phyloP scores from a whole-genome alignment of 2,329 filamentous ascomycete genomes.

The Sporothrix mexicana region DNA sequence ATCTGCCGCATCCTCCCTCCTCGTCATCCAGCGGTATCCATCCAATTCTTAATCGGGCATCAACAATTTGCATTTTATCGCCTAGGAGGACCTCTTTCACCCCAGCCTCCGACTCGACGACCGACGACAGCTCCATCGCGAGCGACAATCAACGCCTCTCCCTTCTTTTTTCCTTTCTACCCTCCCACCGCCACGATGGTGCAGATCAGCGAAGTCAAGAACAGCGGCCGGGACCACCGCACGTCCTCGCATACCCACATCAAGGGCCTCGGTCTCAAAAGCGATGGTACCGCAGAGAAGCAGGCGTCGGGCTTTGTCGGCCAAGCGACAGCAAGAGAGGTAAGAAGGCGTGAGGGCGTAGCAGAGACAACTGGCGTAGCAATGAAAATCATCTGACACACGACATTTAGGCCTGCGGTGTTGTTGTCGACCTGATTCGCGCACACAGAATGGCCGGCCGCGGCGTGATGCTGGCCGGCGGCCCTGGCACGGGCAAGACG shows the following conservation, averaged over 20 bases:
- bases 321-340: conserved; percentile 86
- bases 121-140: not conserved
- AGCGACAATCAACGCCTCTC: not conserved
- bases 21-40: conserved; percentile 6
- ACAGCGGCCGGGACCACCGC: conserved; percentile 91
- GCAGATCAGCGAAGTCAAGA: conserved; percentile 92
- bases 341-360: conserved; percentile 46
- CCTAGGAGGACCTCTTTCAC: not conserved
- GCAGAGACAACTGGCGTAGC: too few species aligned
- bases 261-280: conserved; percentile 85
- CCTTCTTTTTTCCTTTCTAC: not conserved
- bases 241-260: conserved; percentile 98
- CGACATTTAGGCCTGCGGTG: conserved; percentile 75
- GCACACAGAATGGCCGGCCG: conserved; percentile 97
- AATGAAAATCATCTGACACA: not conserved
- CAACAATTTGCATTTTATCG: not conserved
- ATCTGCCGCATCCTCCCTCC: not conserved
- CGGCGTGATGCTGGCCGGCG: conserved; percentile 90
- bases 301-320: conserved; percentile 86
- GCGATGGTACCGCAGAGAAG: conserved; percentile 83
- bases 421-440: conserved; percentile 94
- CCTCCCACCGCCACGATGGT: conserved; percentile 66
- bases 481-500: conserved; percentile 96
- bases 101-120: not conserved
- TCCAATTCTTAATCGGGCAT: not conserved